Evolutionary conservation across 192 early-diverging fungal species (phyloP).

Genomic region (Pilobolus umbonatus): DNA sequence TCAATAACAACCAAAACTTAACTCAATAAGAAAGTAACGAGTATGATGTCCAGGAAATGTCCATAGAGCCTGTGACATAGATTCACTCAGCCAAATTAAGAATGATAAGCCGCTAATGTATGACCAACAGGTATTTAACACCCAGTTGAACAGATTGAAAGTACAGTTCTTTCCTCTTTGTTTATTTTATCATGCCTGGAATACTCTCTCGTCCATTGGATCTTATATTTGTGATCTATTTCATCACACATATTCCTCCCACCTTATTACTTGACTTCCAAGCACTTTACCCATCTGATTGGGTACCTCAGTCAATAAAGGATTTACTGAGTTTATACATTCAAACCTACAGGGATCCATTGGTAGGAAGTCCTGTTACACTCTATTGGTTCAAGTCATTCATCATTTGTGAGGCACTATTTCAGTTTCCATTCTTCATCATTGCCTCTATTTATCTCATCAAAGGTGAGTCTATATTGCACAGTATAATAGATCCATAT

Average conservation of each 20-base stretch:
- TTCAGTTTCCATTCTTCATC: conserved; percentile 72
- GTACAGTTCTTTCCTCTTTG: no score
- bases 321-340: conserved; percentile 43
- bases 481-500: neutral
- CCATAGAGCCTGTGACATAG: no score
- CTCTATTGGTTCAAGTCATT: conserved; percentile 64
- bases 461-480: conserved; percentile 31
- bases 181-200: no score
- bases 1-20: no score
- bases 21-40: no score
- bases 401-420: conserved; percentile 49
- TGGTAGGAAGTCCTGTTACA: conserved; percentile 42
- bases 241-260: conserved; percentile 67
- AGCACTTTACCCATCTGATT: conserved; percentile 43
- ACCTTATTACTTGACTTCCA: conserved; percentile 57
- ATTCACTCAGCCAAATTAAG: no score
- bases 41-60: no score
- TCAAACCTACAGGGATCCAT: conserved; percentile 53
- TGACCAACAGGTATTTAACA: no score
- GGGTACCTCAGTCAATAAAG: conserved; percentile 30
- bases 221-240: conserved; percentile 59
- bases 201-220: conserved; percentile 47
- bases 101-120: no score
- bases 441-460: conserved; percentile 54
- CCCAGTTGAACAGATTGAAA: no score